Evolutionary conservation across 1,139 yeast species (phyloP).

Genomic region (Yamadazyma dushanensis): DNA sequence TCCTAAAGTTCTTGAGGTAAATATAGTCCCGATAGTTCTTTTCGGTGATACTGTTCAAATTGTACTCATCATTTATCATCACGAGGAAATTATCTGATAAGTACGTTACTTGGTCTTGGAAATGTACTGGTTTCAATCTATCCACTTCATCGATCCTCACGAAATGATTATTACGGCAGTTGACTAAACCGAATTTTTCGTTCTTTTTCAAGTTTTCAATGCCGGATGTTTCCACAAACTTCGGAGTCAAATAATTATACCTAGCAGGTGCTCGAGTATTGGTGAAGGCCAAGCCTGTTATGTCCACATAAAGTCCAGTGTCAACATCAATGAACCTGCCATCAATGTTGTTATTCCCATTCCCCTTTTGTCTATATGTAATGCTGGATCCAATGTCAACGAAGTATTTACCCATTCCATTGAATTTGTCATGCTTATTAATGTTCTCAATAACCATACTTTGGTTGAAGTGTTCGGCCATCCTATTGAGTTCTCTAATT

Average conservation of each 20-base stretch:
- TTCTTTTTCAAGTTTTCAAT: slow-evolving; percentile 17
- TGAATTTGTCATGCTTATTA: slow-evolving; percentile 20
- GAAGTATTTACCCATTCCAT: slow-evolving; percentile 35
- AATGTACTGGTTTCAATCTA: slow-evolving; percentile 28
- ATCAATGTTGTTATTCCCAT: slow-evolving; percentile 38
- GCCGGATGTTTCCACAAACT: slow-evolving; percentile 13
- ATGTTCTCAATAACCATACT: slow-evolving; percentile 31
- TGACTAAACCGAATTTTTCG: slow-evolving; percentile 32
- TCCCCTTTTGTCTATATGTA: slow-evolving; percentile 31
- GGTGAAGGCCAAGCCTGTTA: slow-evolving; percentile 34
- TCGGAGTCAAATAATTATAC: slow-evolving; percentile 21
- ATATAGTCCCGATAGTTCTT: slow-evolving; percentile 26
- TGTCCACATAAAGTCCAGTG: slow-evolving; percentile 40
- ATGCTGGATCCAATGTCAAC: slow-evolving; percentile 34
- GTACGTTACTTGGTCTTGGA: slow-evolving; percentile 37
- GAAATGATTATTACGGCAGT: slow-evolving; percentile 49
- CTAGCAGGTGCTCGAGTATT: slow-evolving; percentile 33
- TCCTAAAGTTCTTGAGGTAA: slow-evolving; percentile 31
- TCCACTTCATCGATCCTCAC: slow-evolving; percentile 29
- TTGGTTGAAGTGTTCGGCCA: slow-evolving; percentile 37
- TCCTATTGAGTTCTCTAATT: slow-evolving; percentile 27
- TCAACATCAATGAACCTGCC: slow-evolving; percentile 40
- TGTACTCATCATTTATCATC: slow-evolving; percentile 33
- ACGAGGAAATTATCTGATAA: slow-evolving; percentile 31
- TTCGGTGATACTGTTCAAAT: slow-evolving; percentile 22